Base-by-base conservation (phyloP, 805 yeast genomes). In the Grigorovia transvaalensis region DNA sequence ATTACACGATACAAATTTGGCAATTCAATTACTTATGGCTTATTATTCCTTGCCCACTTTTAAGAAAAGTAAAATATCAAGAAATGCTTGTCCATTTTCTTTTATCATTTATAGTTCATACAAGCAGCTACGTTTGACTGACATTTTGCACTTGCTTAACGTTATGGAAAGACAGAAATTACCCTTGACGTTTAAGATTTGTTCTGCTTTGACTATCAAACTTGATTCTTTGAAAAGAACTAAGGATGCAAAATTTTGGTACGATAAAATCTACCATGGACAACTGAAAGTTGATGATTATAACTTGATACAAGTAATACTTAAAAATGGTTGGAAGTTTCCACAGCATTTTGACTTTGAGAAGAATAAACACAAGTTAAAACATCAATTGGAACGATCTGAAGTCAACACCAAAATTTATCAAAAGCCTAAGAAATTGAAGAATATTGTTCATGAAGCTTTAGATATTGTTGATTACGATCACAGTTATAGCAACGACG, bases 221-320 rank as follows among this genome's bases (percentile, higher is more conserved):
- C 52, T 58, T 45, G 19, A 58, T 6, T 46, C 54, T 33, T 49
- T 56, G 45, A 50, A 53, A 11, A 56, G 61, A 20, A 46, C 48
- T 12, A 55, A 55, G 2, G 59, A 56, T 15, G 69, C 70, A 2
- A 50, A 59, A 15, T 15, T 52, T 7, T 66, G 69, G 69, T 66
- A 64, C 45, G 27, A 56, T 30, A 64, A 56, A 47, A 58, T 65
- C 12, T 29, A 57, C 6, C 35, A 50, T n/a, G 61, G 59, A 11
- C 58, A 59, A 2, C 65, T 60, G 33, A 52, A 56, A 12, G 48
- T 66, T 9, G 55, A 50, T 17, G 66, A 66, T 50, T 44, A 45
- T 20, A 19, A 50, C 3, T 41, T 66, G 19, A 52, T 65, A 15
- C 46, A 57, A 42, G 49, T 54, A 7, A 54, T 60, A 2, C 43